Base-by-base conservation (phyloP, 192 early-diverging fungal species). In the Lobosporangium transversale region DNA sequence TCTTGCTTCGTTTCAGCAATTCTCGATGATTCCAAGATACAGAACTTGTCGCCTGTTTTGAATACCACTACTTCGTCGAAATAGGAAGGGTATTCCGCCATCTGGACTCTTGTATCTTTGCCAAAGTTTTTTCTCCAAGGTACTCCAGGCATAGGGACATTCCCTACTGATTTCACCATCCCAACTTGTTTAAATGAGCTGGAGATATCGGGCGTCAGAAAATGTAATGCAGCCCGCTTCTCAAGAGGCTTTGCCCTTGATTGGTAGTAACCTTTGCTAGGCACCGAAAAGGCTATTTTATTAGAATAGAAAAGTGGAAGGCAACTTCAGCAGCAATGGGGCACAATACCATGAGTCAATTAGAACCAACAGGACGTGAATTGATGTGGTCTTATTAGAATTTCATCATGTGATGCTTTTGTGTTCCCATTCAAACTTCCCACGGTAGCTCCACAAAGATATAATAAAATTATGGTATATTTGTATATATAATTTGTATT, bases 381-480 rank as follows among this genome's bases (percentile, higher is more conserved):
- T 27, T 9, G 26, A 51, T 27, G 29, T 10, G 7, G 15, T 7
- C 4, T 14, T 11, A 27, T 15, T 52, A 7, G 23, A 3, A 27
- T 15, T 11, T 9, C 23, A 11, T 52, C 24, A 52, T n/a, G n/a
- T n/a, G n/a, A n/a, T n/a, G n/a, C n/a, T 33, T 52, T 31, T 2
- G 29, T 30, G 29, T 53, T 53, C 23, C 23, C 12, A 26, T 14
- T 14, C 17, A 29, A 63, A 14, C 47, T 63, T 63, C 50, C 49
- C 61, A 63, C 50, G 61, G 21, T 4, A n/a, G n/a, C n/a, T n/a
- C n/a, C n/a, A n/a, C n/a, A n/a, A n/a, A n/a, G n/a, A n/a, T n/a
- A n/a, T n/a, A n/a, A n/a, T n/a, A n/a, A n/a, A n/a, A n/a, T n/a
- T n/a, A n/a, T n/a, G n/a, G n/a, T n/a, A n/a, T n/a, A n/a, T n/a